These are phyloP conservation scores for Dalbergia oliveri DNA, from an alignment of 306 rosid genomes.

Conservation along the genomic window DNA sequence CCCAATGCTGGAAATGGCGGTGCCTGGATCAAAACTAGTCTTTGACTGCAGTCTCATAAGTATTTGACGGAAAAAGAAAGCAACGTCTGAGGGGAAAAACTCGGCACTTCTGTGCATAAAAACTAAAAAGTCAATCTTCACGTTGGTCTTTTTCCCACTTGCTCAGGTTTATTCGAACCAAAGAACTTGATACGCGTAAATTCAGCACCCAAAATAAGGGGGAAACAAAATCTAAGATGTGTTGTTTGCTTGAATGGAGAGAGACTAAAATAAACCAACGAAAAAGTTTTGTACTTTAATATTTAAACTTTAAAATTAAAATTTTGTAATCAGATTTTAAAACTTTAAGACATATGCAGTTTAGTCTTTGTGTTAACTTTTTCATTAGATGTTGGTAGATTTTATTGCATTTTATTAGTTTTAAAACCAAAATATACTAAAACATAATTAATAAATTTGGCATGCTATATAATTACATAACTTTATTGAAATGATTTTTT, in stretches of 20 bases:
- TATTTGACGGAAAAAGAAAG: constrained; percentile 26
- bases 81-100: neutral
- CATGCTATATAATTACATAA: too few relatives aligned
- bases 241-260: neutral
- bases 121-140: constrained; percentile 19
- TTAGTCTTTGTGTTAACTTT: too few relatives aligned
- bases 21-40: constrained; percentile 25
- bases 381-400: too few relatives aligned
- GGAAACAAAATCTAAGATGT: neutral
- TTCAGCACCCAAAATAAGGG: neutral
- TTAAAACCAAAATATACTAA: too few relatives aligned
- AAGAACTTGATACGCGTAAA: neutral
- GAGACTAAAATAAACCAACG: neutral
- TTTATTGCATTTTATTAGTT: too few relatives aligned
- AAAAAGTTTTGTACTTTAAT: too few relatives aligned
- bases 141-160: constrained; percentile 2
- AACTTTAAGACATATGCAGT: too few relatives aligned
- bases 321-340: too few relatives aligned
- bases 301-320: too few relatives aligned
- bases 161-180: neutral
- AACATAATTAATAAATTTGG: too few relatives aligned
- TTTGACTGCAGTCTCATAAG: constrained; percentile 18
- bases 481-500: too few relatives aligned
- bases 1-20: constrained; percentile 42
- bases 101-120: neutral